A percentile compares a stretch with the other conserved stretches of the same genome.
Conservation (phyloP, 257 asterid genomes). For the Solanum lycopersicoides region DNA sequence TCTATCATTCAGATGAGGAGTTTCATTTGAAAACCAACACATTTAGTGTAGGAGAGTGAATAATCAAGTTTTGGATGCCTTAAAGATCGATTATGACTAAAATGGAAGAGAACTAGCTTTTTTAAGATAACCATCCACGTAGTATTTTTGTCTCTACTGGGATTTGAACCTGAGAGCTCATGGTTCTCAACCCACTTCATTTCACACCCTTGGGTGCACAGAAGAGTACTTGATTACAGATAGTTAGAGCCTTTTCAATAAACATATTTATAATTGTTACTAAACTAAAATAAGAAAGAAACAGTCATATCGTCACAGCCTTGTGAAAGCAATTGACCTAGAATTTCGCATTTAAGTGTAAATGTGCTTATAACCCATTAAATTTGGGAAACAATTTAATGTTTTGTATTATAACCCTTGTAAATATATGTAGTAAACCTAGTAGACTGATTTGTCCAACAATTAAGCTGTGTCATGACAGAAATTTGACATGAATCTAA, state of each 20-base stretch:
- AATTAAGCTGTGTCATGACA: not conserved
- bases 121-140: not conserved
- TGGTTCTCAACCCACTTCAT: not conserved
- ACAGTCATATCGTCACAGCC: not conserved
- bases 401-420: not conserved
- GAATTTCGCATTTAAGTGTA: not conserved
- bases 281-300: not conserved
- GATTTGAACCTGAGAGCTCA: not conserved
- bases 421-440: not conserved
- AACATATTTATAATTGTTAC: not conserved
- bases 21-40: not conserved
- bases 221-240: not conserved
- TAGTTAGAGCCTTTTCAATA: not conserved
- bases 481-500: not conserved
- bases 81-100: not conserved
- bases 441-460: not conserved
- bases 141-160: not conserved
- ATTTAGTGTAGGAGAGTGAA: not conserved
- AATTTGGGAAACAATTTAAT: not conserved
- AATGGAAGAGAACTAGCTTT: not conserved
- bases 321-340: not conserved
- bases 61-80: not conserved
- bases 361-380: not conserved
- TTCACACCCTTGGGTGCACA: not conserved
- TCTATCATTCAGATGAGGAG: not conserved